Conservation (phyloP, 306 rosid genomes). For the Trifolium repens region DNA sequence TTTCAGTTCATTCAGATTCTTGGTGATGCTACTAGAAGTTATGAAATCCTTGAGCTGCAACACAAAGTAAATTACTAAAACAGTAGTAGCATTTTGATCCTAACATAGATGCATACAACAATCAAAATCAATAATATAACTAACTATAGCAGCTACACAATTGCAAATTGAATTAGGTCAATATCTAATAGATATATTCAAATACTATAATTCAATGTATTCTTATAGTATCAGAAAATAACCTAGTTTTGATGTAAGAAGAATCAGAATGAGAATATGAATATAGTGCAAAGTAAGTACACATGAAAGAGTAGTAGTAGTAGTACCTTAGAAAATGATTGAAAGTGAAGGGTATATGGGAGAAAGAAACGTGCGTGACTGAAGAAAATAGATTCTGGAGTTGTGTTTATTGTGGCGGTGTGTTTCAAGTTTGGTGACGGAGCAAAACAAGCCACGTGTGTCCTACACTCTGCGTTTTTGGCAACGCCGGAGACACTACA, state of each 20-base stretch:
- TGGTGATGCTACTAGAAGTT: background rate
- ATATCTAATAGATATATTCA: too few relatives aligned
- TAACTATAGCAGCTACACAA: too few relatives aligned
- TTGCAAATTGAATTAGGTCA: too few relatives aligned
- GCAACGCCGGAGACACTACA: too few relatives aligned
- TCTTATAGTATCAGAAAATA: too few relatives aligned
- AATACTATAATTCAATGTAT: too few relatives aligned
- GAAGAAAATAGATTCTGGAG: background rate
- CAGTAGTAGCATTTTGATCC: slow-evolving; percentile 12
- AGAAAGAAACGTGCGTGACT: background rate
- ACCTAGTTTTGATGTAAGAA: background rate
- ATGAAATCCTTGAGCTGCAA: slow-evolving; percentile 36
- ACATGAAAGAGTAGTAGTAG: background rate
- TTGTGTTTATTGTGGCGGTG: background rate
- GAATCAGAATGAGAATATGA: slow-evolving; percentile 9
- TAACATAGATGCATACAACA: background rate
- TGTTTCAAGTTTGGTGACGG: background rate
- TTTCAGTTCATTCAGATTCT: background rate
- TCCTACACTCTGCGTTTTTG: too few relatives aligned
- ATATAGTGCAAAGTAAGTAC: background rate
- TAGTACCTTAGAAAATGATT: background rate
- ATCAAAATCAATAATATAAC: background rate
- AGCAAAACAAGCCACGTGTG: slow-evolving; percentile 27
- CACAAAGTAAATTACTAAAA: background rate
- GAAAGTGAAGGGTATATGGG: background rate